These are phyloP conservation scores for Adansonia rubrostipa DNA, from an alignment of 441 rosid species.

Conservation along the genomic window DNA sequence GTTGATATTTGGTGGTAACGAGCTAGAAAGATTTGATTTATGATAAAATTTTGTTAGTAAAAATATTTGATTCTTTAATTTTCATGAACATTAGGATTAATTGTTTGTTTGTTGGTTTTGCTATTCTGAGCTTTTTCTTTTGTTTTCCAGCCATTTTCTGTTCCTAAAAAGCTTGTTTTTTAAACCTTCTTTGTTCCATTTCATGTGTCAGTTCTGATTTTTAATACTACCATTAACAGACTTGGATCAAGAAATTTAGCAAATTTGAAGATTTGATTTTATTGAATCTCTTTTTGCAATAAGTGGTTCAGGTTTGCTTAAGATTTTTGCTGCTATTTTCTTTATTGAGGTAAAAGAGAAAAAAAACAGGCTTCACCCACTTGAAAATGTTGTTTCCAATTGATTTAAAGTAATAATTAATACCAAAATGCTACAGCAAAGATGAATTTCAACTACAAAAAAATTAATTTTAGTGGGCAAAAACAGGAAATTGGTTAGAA, in stretches of 20 bases:
- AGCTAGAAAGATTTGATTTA: neutral
- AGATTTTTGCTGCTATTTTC: neutral
- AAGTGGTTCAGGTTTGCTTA: conserved; percentile 1
- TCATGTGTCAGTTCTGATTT: neutral
- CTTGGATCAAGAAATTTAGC: neutral
- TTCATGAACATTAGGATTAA: neutral
- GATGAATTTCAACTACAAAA: no score
- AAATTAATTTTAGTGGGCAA: neutral
- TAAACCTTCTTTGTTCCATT: neutral
- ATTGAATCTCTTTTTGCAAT: neutral
- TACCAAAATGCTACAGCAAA: no score
- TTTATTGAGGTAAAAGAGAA: neutral
- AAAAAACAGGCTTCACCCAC: neutral
- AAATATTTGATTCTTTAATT: conserved; percentile 15
- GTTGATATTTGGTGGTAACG: neutral
- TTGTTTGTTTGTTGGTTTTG: neutral
- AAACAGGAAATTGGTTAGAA: neutral
- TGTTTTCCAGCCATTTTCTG: neutral
- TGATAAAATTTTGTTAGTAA: neutral
- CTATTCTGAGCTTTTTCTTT: neutral
- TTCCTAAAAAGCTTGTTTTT: neutral
- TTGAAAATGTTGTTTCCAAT: neutral
- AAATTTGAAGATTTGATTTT: neutral
- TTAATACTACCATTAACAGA: neutral
- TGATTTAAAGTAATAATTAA: neutral